Percentiles rank a stretch among this genome's conserved stretches.
These are phyloP conservation scores for Ustilago shanxiensis DNA, from an alignment of 1,284 basidiomycete genomes.

Conservation along the genomic window DNA sequence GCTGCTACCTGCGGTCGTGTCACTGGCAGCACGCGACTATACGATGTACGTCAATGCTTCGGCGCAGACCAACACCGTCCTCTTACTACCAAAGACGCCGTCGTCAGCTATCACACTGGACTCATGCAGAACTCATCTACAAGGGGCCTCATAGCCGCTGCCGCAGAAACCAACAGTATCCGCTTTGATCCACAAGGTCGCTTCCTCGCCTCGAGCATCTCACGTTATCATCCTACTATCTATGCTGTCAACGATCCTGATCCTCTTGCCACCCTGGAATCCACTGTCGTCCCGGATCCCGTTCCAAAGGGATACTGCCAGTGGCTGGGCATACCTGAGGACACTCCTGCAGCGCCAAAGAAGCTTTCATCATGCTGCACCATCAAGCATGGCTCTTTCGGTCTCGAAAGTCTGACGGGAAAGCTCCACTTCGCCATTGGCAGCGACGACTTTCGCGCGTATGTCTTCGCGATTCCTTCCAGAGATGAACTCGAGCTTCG, in stretches of 20 bases:
- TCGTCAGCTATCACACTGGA: slow-evolving; percentile 33
- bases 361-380: slow-evolving; percentile 37
- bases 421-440: slow-evolving; percentile 37
- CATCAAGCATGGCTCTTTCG: slow-evolving; percentile 47
- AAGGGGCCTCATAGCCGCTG: slow-evolving; percentile 26
- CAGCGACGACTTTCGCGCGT: slow-evolving; percentile 46
- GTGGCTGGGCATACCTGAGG: background rate
- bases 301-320: background rate
- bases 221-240: slow-evolving; percentile 42
- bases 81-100: slow-evolving; percentile 35
- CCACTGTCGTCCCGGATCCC: slow-evolving; percentile 11
- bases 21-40: slow-evolving; percentile 43
- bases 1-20: slow-evolving; percentile 35
- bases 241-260: slow-evolving; percentile 37
- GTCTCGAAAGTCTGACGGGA: slow-evolving; percentile 26
- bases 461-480: slow-evolving; percentile 34
- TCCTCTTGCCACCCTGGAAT: slow-evolving; percentile 33
- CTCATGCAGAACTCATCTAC: slow-evolving; percentile 34
- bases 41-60: slow-evolving; percentile 44
- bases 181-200: slow-evolving; percentile 37
- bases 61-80: slow-evolving; percentile 4
- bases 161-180: slow-evolving; percentile 46
- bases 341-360: slow-evolving; percentile 24
- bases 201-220: slow-evolving; percentile 41
- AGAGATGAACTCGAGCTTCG: slow-evolving; percentile 14